Evolutionary conservation across 140 eudicot species (phyloP).

Genomic region (Anethum foeniculum): DNA sequence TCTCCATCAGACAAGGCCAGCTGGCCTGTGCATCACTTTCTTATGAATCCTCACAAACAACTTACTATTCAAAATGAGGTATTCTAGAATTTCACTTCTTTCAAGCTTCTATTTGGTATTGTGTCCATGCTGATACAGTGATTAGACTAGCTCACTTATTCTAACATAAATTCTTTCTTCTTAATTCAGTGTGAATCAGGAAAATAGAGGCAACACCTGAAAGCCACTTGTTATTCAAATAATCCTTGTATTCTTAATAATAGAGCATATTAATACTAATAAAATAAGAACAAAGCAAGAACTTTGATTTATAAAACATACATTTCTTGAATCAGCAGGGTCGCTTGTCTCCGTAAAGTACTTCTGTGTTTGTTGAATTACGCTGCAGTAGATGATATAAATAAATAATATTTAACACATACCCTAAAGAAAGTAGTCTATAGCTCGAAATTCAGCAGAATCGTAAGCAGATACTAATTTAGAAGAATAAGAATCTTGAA

Average conservation of each 20-base stretch:
- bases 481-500: neutral
- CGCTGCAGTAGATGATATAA: constrained; percentile 41
- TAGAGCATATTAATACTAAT: neutral
- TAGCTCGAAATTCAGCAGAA: constrained; percentile 1
- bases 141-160: neutral
- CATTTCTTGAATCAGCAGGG: constrained; percentile 66
- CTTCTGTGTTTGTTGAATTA: constrained; percentile 77
- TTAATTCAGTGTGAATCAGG: neutral
- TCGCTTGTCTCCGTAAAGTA: constrained; percentile 60
- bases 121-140: neutral
- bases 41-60: neutral
- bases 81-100: neutral
- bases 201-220: neutral
- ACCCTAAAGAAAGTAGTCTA: neutral
- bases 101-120: neutral
- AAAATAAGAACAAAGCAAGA: neutral
- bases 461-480: neutral
- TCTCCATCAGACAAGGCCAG: neutral
- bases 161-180: neutral
- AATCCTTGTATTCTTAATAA: neutral
- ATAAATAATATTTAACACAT: constrained; percentile 12
- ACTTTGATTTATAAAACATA: constrained; percentile 26
- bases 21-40: neutral
- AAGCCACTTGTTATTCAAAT: neutral
- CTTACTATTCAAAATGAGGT: neutral